Percentiles rank a stretch among this genome's conserved stretches.
Evolutionary conservation across 441 rosid genomes (phyloP).

Genomic region (Populus tomentosa): DNA sequence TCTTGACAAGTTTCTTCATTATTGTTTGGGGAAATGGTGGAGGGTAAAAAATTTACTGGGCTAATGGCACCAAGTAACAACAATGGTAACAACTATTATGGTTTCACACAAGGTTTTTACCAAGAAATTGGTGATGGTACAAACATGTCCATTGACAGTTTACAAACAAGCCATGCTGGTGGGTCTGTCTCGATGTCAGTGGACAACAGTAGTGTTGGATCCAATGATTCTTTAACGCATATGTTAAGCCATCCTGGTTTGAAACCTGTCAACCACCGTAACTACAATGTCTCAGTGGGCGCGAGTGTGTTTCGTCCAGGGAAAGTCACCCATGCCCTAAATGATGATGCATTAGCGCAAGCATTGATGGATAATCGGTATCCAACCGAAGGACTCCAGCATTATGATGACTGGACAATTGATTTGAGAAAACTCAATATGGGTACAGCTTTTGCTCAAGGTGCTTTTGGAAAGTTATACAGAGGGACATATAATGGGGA

Average conservation of each 20-base stretch:
- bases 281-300: conserved; percentile 46
- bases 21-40: conserved; percentile 51
- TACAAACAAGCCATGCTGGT: conserved; percentile 78
- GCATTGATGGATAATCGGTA: conserved; percentile 68
- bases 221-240: conserved; percentile 80
- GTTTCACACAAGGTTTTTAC: conserved; percentile 76
- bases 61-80: conserved; percentile 46
- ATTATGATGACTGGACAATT: conserved; percentile 90
- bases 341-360: conserved; percentile 79
- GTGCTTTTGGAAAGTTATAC: conserved; percentile 92
- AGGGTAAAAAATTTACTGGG: conserved; percentile 59
- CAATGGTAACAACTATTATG: conserved; percentile 57
- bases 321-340: conserved; percentile 64
- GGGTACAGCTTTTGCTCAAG: conserved; percentile 95
- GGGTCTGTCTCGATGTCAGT: conserved; percentile 92
- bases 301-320: conserved; percentile 77
- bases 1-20: conserved; percentile 29
- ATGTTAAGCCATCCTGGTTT: conserved; percentile 81
- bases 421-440: conserved; percentile 83
- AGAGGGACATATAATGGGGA: conserved; percentile 92
- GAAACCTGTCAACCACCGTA: conserved; percentile 48
- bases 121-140: conserved; percentile 81
- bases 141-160: conserved; percentile 89
- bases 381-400: conserved; percentile 58
- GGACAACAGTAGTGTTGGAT: conserved; percentile 84